These are phyloP conservation scores for Nymphaea colorata DNA, from an alignment of 164 flowering plant species.

Conservation along the genomic window DNA sequence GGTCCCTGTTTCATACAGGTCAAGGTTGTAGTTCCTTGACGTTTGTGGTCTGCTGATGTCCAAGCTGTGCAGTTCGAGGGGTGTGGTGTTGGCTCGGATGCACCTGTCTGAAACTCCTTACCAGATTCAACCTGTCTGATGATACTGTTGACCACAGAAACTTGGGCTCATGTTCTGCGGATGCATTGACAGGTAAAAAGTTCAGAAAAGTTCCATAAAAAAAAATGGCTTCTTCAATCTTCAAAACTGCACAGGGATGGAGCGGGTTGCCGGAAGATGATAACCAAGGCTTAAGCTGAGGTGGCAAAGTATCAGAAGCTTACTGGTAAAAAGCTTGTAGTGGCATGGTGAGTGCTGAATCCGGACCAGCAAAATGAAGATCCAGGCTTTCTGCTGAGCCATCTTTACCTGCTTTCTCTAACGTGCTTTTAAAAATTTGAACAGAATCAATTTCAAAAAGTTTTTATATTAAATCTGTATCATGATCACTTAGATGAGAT, in stretches of 20 bases:
- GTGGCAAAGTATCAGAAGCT: constrained; percentile 67
- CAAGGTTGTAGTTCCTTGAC: too few relatives aligned
- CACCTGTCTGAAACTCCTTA: too few relatives aligned
- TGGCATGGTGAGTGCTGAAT: constrained; percentile 45
- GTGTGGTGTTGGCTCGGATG: too few relatives aligned
- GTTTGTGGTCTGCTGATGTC: too few relatives aligned
- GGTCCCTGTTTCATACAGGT: too few relatives aligned
- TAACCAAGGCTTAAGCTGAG: constrained; percentile 48
- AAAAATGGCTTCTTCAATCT: constrained; percentile 46
- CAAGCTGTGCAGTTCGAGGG: too few relatives aligned
- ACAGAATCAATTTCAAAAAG: neutral
- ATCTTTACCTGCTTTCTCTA: constrained; percentile 27
- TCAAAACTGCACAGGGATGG: constrained; percentile 31
- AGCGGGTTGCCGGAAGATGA: constrained; percentile 42
- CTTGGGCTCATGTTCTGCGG: neutral
- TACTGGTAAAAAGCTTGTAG: constrained; percentile 40
- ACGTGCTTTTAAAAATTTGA: neutral
- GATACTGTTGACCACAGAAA: too few relatives aligned
- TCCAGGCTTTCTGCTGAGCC: constrained; percentile 55
- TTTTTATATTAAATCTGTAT: neutral
- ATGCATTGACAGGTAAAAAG: constrained; percentile 34
- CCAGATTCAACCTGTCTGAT: too few relatives aligned
- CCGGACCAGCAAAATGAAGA: constrained; percentile 51
- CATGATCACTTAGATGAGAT: neutral
- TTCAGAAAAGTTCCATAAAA: constrained; percentile 59